phyloP scores from a whole-genome alignment of 257 asterid species.

The Euphrasia confusa region DNA sequence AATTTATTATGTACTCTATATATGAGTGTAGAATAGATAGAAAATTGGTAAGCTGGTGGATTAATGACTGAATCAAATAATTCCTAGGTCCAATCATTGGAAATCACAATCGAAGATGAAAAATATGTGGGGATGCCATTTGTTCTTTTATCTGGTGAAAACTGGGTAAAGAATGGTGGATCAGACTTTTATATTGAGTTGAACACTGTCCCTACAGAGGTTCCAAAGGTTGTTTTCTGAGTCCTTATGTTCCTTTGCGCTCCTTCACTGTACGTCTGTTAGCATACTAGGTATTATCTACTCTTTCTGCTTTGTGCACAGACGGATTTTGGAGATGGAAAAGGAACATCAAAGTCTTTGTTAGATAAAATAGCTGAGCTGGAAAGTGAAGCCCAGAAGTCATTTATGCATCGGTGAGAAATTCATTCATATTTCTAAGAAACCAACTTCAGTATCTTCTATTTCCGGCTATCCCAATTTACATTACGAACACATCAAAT shows the following conservation, averaged over 20 bases:
- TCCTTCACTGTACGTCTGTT: neutral
- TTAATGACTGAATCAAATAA: constrained; percentile 20
- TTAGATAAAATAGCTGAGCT: constrained; percentile 74
- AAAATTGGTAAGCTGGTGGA: constrained; percentile 9
- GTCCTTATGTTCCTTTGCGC: constrained; percentile 23
- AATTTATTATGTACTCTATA: constrained; percentile 10
- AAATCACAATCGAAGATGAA: constrained; percentile 65
- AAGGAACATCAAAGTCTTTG: constrained; percentile 73
- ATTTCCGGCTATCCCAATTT: neutral
- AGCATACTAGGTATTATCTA: constrained; percentile 20
- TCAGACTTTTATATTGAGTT: constrained; percentile 81
- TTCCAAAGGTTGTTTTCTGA: constrained; percentile 43
- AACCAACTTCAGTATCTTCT: constrained; percentile 15
- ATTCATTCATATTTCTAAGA: constrained; percentile 4
- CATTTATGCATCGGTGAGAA: constrained; percentile 92
- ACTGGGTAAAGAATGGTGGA: constrained; percentile 78
- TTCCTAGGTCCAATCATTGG: constrained; percentile 78
- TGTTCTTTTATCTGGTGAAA: constrained; percentile 74
- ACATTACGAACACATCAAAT: constrained; percentile 10
- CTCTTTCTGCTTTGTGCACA: constrained; percentile 22
- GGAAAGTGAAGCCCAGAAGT: constrained; percentile 98
- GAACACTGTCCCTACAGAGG: constrained; percentile 34
- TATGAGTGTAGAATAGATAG: constrained; percentile 19
- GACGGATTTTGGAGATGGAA: constrained; percentile 64
- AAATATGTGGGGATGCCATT: constrained; percentile 87